Base-by-base conservation (phyloP, 176 grass and related monocot genomes). In the Triticum aestivum region DNA sequence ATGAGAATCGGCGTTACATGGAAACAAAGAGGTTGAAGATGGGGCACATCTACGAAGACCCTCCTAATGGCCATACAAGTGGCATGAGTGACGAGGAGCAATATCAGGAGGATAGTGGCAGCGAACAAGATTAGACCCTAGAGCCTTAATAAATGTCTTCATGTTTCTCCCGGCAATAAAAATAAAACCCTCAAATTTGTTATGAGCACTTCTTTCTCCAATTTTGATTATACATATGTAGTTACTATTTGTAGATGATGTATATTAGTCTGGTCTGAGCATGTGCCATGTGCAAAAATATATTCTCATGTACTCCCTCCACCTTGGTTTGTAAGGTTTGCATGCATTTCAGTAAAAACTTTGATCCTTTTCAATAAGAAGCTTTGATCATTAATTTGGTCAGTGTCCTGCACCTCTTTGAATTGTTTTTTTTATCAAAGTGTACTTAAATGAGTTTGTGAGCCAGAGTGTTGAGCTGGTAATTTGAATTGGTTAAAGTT, bases 1-100 rank as follows among this genome's bases (percentile, higher is more conserved):
- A 86, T 32, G 97, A 98, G 77, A 98, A 98, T 33, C 61, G 79
- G 65, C 89, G 94, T 69, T 98, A 98, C 80, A 86, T 96, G 90
- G 93, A 95, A 85, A 82, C 93, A 42, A 98, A 95, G 79, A 84
- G 96, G 81, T 67, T 89, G 49, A 95, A 94, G 77, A 98, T 95
- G 93, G 93, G 96, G 1, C 90, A 98, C 75, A 68, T 95, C 66
- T 98, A 95, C 80, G 93, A 82, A 79, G 77, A 54, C 65, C 81
- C 26, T 20, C 68, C 82, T 79, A 88, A 85, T 79, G 81, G 78
- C 56, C 13, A 61, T 67, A 85, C 65, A 44, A 79, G 71, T 87
- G 82, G 32, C 14, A 11, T 33, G 4, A 26, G 62, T 20, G 34
- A 74, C 30, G 26, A 74, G 63, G 47, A 74, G 35, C 79, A 86